Evolutionary conservation across 805 yeast genomes (phyloP), one percentile per base, ranked within the genome.

Genomic region (Kazachstania martiniae): DNA sequence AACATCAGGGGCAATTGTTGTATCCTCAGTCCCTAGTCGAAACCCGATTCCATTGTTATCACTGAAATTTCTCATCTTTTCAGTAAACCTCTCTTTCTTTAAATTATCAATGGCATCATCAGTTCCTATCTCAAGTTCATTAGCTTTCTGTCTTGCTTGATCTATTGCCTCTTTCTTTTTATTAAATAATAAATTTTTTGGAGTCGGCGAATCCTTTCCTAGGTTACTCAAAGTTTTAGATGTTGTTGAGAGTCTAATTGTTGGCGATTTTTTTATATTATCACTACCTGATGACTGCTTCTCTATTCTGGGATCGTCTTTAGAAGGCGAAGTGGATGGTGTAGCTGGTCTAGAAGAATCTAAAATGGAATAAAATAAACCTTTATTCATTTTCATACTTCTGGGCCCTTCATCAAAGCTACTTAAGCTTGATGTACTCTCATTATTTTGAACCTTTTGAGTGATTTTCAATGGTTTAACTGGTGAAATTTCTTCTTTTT

Each of bases 391-490:
- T 10, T 66, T 54, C 34, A 21, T 12, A n/a, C n/a, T n/a, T n/a
- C n/a, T n/a, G n/a, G n/a, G n/a, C n/a, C n/a, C 10, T 8, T 19
- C 22, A 19, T 19, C 22, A 19, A 10, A 19, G 22, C 22, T 19
- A 19, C 8, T n/a, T n/a, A n/a, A n/a, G n/a, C n/a, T n/a, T n/a
- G n/a, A n/a, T n/a, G n/a, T 19, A 19, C 10, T 10, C 9, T 19
- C 26, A 14, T 22, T 22, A 15, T 23, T 27, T 14, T 31, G 21
- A 12, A 38, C 12, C 43, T 69, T 74, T 47, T 72, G 76, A 0
- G 82, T 68, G 60, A 79, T 76, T 53, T 73, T 73, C 45, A 80
- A 60, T 0, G 87, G 87, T 51, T 81, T 70, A 1, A 74, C 84
- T 1, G 72, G 73, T 8, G 73, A 61, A 28, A 49, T 38, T 14